Evolutionary conservation across 2,329 filamentous ascomycete genomes (phyloP), one percentile per base, ranked within the genome.

Genomic region (Chrysosporium keratinophilum): DNA sequence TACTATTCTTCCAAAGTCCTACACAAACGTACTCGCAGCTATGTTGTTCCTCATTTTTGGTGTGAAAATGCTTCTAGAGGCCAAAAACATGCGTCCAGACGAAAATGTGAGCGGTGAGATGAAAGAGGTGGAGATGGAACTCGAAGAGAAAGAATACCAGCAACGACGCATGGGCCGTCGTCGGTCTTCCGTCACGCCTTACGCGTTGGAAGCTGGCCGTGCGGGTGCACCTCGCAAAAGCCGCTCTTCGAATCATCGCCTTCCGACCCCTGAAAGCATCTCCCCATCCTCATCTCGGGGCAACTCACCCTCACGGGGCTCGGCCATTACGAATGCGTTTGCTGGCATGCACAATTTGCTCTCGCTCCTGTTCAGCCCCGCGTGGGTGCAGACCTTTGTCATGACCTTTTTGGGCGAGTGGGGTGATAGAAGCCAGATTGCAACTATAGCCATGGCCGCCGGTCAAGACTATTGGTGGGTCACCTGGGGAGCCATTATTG

Each of bases 401-500:
- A 98, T 98, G 93, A 98, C 93, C 1, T 98, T 98, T 73, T 74
- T 98, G 31, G 93, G 93, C 40, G 93, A 98, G 70, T 98, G 93
- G 93, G 93, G 93, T 54, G 93, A 98, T 65, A 83, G 93, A 61
- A 95, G 88, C 67, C 93, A 98, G 73, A 97, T 98, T 64, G 93
- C 93, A 19, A 98, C 93, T 0, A 95, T 98, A 66, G 93, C 93
- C 52, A 98, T 98, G 93, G 93, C 93, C 48, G 91, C 93, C 34
- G 93, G 93, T 17, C 88, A 95, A 69, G 93, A 98, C 68, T 98
- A 97, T 70, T 97, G 91, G 91, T 96, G 89, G 87, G 93, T 98
- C 35, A 96, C 89, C 3, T 76, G 89, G 45, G 93, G 93, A 55
- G 91, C 93, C 1, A 81, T 93, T 35, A 77, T 81, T 45, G 93